phyloP scores from a whole-genome alignment of 352 stramenopile genomes.

The Pythium apleroticum region DNA sequence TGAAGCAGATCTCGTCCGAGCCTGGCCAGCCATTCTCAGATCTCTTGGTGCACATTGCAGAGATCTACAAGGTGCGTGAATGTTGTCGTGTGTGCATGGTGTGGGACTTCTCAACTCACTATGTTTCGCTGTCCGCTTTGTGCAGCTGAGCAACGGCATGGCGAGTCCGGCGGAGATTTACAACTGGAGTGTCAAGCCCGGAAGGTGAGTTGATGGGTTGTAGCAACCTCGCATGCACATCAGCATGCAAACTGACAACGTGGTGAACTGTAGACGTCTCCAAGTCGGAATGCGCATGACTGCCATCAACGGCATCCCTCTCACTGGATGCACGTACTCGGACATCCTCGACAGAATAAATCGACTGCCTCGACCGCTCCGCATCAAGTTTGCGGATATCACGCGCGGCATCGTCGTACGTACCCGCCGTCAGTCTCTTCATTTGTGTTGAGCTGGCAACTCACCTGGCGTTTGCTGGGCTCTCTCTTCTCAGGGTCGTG shows the following conservation, averaged over 20 bases:
- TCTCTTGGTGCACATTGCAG: conserved; percentile 73
- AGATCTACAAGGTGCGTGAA: conserved; percentile 70
- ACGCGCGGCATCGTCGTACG: conserved; percentile 78
- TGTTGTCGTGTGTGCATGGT: background rate
- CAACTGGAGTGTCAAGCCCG: conserved; percentile 89
- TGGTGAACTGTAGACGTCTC: conserved; percentile 39
- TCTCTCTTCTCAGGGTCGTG: conserved; percentile 39
- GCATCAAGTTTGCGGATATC: conserved; percentile 85
- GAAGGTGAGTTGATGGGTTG: conserved; percentile 46
- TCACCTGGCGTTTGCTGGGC: background rate
- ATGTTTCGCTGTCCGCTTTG: background rate
- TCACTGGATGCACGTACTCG: conserved; percentile 78
- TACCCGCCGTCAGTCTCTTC: background rate
- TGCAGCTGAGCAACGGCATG: conserved; percentile 67
- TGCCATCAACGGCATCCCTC: conserved; percentile 71
- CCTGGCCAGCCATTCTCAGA: conserved; percentile 73
- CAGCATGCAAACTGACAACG: background rate
- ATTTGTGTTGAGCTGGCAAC: background rate
- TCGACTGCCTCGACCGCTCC: conserved; percentile 58
- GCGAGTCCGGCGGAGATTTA: conserved; percentile 87
- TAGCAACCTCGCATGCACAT: background rate
- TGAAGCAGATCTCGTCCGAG: conserved; percentile 79
- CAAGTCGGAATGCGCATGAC: conserved; percentile 82
- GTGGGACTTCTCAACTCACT: background rate
- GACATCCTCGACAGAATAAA: conserved; percentile 80